These are phyloP conservation scores for Cylindrotheca closterium DNA, from an alignment of 108 stramenopile species.

Conservation along the genomic window DNA sequence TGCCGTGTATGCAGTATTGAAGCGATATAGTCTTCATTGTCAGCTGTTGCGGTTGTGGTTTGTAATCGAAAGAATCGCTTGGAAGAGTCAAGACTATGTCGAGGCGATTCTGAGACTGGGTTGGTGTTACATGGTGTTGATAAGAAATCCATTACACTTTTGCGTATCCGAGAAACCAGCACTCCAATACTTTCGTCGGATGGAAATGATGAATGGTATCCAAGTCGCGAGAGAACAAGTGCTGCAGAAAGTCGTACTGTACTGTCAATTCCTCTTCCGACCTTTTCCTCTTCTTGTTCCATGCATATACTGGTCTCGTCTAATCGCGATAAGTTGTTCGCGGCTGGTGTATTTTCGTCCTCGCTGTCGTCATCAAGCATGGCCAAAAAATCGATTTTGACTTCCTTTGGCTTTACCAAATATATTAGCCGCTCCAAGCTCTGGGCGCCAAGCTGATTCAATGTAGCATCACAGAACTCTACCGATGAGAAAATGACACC, in stretches of 20 bases:
- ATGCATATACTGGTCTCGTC: constrained; percentile 33
- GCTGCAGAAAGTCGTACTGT: constrained; percentile 26
- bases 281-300: constrained; percentile 18
- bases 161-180: constrained; percentile 21
- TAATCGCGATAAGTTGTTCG: constrained; percentile 27
- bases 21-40: constrained; percentile 36
- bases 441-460: constrained; percentile 11
- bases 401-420: constrained; percentile 19
- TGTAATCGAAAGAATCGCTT: constrained; percentile 24
- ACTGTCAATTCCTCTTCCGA: constrained; percentile 11
- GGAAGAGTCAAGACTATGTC: background rate
- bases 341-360: constrained; percentile 20
- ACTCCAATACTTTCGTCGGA: constrained; percentile 15
- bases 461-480: background rate
- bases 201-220: constrained; percentile 9
- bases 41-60: constrained; percentile 10
- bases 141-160: constrained; percentile 21
- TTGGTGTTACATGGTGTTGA: no score
- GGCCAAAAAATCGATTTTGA: constrained; percentile 9
- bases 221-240: constrained; percentile 22
- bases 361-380: background rate
- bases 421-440: constrained; percentile 17
- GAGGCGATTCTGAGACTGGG: background rate
- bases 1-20: constrained; percentile 10
- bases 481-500: constrained; percentile 10